A percentile compares a stretch with the other conserved stretches of the same genome.
phyloP scores from a whole-genome alignment of 1,284 basidiomycete species.

The Leccinum subfulvum region DNA sequence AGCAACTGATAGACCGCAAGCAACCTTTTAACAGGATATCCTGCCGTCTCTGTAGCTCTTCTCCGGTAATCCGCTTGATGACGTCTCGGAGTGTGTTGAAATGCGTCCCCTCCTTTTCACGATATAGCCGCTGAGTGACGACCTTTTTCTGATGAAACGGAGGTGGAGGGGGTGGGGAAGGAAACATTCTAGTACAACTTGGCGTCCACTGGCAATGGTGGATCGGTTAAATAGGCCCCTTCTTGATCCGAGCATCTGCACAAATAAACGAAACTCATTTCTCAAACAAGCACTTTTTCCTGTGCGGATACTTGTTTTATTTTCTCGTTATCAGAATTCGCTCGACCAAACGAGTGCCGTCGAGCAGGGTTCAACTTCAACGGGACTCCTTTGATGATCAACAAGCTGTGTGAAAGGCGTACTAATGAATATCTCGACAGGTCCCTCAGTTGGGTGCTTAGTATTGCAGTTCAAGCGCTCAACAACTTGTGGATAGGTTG shows the following conservation, averaged over 20 bases:
- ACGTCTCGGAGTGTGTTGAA: conserved; percentile 12
- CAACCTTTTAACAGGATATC: conserved; percentile 26
- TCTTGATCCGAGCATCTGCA: background rate
- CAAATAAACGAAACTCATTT: background rate
- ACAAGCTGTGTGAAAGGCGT: background rate
- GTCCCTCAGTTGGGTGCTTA: background rate
- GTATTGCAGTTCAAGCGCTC: background rate
- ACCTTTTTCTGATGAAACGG: conserved; percentile 7
- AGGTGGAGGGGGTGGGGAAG: background rate
- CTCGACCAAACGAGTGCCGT: background rate
- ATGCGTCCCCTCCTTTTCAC: conserved; percentile 20
- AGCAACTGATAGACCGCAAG: background rate
- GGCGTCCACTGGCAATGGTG: background rate
- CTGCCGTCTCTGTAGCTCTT: conserved; percentile 19
- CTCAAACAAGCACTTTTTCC: background rate
- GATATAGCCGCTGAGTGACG: conserved; percentile 21
- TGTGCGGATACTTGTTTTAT: background rate
- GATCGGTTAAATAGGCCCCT: background rate
- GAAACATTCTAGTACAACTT: conserved; percentile 1
- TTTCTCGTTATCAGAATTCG: background rate
- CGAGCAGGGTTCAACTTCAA: background rate
- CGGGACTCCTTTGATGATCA: background rate
- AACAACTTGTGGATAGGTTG: background rate
- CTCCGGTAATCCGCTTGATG: conserved; percentile 20
- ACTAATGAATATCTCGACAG: background rate